Evolutionary conservation across 2,329 filamentous ascomycete genomes (phyloP).

Genomic region (Neurospora sp.): DNA sequence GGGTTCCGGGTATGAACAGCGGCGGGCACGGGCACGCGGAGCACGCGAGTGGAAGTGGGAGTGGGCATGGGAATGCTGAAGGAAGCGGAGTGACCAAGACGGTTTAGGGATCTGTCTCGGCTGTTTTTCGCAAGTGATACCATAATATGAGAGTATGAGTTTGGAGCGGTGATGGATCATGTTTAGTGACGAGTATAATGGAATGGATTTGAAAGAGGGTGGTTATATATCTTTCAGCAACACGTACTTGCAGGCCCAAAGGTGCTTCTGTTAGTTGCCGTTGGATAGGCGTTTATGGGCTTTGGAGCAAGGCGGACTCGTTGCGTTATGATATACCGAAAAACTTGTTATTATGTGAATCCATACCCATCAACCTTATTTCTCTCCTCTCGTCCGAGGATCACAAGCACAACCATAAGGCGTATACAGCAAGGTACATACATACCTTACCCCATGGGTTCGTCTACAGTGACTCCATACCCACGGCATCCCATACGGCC

Average conservation of each 20-base stretch:
- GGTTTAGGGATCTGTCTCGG: background rate
- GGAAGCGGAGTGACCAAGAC: background rate
- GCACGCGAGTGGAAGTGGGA: background rate
- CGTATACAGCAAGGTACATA: too few relatives aligned
- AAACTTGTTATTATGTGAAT: background rate
- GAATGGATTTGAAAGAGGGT: background rate
- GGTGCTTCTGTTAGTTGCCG: background rate
- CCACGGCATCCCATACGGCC: background rate
- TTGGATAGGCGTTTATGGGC: background rate
- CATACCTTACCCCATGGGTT: background rate
- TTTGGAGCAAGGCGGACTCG: background rate
- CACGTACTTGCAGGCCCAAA: too few relatives aligned
- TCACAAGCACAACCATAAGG: too few relatives aligned
- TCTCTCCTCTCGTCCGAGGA: background rate
- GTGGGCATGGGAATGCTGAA: background rate
- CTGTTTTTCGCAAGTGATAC: background rate
- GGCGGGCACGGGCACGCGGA: background rate
- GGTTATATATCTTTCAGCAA: background rate
- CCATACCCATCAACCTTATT: background rate
- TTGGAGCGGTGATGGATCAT: background rate
- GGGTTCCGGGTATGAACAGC: slow-evolving; percentile 2
- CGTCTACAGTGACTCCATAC: background rate
- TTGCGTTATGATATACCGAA: background rate
- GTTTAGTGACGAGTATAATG: background rate
- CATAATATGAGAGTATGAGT: background rate